phyloP scores from a whole-genome alignment of 768 basidiomycete species.

The Tulasnella sp. region DNA sequence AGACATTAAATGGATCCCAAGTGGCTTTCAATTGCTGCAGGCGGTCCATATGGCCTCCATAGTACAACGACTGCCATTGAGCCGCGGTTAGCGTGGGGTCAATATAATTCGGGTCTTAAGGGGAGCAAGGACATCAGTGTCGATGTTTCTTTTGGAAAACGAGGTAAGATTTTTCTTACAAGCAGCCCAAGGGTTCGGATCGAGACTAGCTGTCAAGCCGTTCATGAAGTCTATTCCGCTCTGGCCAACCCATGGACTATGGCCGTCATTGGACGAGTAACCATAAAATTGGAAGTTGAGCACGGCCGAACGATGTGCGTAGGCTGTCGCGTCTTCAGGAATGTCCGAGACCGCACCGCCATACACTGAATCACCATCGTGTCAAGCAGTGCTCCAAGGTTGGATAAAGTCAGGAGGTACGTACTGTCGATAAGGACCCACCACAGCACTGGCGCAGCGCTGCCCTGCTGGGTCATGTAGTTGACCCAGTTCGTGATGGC shows the following conservation, averaged over 20 bases:
- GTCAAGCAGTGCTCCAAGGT: too few relatives aligned
- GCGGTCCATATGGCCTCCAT: background rate
- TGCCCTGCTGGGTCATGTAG: background rate
- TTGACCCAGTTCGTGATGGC: background rate
- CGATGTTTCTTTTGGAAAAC: background rate
- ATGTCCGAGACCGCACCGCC: conserved; percentile 41
- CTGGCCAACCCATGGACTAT: conserved; percentile 38
- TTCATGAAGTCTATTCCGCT: conserved; percentile 41
- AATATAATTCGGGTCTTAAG: conserved; percentile 38
- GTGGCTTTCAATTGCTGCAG: conserved; percentile 8
- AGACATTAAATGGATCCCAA: conserved; percentile 17
- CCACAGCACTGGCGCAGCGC: background rate
- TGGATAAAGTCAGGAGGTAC: background rate
- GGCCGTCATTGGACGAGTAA: conserved; percentile 29
- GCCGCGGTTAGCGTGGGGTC: conserved; percentile 33
- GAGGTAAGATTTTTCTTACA: background rate
- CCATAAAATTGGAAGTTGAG: conserved; percentile 48
- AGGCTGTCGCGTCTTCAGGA: conserved; percentile 37
- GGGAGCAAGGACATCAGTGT: conserved; percentile 30
- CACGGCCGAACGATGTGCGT: conserved; percentile 38
- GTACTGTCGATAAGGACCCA: conserved; percentile 5
- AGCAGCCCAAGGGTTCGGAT: conserved; percentile 19
- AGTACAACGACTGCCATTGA: conserved; percentile 29
- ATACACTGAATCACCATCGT: conserved; percentile 17
- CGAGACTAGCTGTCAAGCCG: conserved; percentile 28